A percentile compares a stretch with the other conserved stretches of the same genome.
Conservation (phyloP, 2,329 filamentous ascomycete species). For the Penicillium oxalicum region DNA sequence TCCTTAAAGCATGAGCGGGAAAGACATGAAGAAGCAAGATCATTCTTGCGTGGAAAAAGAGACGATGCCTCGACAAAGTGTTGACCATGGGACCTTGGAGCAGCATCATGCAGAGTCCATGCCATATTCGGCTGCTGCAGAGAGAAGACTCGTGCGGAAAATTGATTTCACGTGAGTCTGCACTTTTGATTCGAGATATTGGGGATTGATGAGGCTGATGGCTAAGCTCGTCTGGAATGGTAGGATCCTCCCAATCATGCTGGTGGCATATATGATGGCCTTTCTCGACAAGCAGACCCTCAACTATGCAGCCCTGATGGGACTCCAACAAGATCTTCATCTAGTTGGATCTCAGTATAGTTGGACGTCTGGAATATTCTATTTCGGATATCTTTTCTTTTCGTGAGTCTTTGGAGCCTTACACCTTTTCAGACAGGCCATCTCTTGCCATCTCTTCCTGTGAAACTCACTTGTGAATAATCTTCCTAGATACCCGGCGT, state of each 20-base stretch:
- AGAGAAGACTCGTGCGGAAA: conserved; percentile 18
- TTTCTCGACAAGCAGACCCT: conserved; percentile 35
- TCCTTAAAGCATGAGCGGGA: neutral
- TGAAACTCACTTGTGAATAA: no score
- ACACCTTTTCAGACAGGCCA: neutral
- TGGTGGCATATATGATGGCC: conserved; percentile 26
- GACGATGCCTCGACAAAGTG: neutral
- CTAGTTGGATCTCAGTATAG: conserved; percentile 21
- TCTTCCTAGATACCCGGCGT: conserved; percentile 23
- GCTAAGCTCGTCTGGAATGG: neutral
- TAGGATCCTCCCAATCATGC: conserved; percentile 23
- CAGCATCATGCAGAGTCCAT: conserved; percentile 5
- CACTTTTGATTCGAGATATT: no score
- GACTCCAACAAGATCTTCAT: conserved; percentile 26
- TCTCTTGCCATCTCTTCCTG: neutral
- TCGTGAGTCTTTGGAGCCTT: conserved; percentile 11
- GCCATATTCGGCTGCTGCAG: conserved; percentile 12
- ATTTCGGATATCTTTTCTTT: conserved; percentile 27
- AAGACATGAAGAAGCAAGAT: neutral
- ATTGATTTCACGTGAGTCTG: conserved; percentile 18
- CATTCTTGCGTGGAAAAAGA: neutral
- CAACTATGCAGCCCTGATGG: conserved; percentile 31
- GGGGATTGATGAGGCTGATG: no score
- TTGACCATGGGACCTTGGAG: conserved; percentile 12
- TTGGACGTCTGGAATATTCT: conserved; percentile 21